Percentiles rank a stretch among this genome's conserved stretches.
Conservation (phyloP, 495 filamentous ascomycete genomes). For the Pyrenopolyporus hunteri region DNA sequence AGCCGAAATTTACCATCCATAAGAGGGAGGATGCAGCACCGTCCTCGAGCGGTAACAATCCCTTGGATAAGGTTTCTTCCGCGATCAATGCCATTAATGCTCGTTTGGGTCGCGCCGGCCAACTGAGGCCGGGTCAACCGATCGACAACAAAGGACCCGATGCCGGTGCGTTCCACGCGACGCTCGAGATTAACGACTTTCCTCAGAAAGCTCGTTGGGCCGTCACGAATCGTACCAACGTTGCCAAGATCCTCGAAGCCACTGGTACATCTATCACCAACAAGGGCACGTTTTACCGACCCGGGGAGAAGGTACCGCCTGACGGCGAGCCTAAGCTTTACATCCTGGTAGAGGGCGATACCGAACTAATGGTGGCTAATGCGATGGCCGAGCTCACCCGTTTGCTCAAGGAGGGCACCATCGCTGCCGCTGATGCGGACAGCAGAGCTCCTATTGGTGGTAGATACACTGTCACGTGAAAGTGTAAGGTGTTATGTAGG, state of each 20-base stretch:
- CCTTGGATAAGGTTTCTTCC: conserved; percentile 81
- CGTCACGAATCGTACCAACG: conserved; percentile 97
- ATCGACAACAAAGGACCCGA: conserved; percentile 99
- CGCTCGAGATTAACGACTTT: conserved; percentile 98
- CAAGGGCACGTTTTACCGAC: conserved; percentile 87
- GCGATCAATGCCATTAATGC: conserved; percentile 87
- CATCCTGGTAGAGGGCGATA: conserved; percentile 96
- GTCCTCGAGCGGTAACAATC: conserved; percentile 59
- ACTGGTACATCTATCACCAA: conserved; percentile 97
- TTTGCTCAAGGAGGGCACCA: conserved; percentile 87
- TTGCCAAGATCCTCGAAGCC: conserved; percentile 95
- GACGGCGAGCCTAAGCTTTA: conserved; percentile 88
- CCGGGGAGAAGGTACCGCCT: conserved; percentile 78
- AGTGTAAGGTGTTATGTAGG: neutral
- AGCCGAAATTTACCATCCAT: conserved; percentile 75
- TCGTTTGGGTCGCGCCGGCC: conserved; percentile 82
- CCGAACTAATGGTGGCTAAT: conserved; percentile 86
- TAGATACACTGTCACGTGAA: conserved; percentile 85
- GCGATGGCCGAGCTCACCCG: conserved; percentile 92
- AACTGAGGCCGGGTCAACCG: conserved; percentile 87
- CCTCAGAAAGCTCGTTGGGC: conserved; percentile 99
- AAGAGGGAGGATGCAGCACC: conserved; percentile 66
- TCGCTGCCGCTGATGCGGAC: conserved; percentile 86
- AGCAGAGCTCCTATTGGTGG: conserved; percentile 79
- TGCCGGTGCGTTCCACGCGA: conserved; percentile 96